Base-by-base conservation (phyloP, 805 yeast species). In the Priceomyces fermenticarens region DNA sequence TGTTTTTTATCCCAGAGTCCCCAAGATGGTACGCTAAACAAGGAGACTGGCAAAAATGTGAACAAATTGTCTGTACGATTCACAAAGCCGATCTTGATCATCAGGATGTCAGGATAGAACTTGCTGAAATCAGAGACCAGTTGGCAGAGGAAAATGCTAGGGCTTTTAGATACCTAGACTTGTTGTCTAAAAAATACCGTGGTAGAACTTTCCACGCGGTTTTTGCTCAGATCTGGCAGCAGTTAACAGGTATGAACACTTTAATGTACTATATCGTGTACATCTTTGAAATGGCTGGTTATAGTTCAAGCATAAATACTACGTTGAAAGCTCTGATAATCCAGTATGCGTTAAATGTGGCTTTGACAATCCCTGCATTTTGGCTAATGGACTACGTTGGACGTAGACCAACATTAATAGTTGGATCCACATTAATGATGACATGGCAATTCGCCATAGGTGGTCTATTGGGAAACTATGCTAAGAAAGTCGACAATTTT, bases 251-350 rank as follows among this genome's bases (percentile, higher is more conserved):
- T 45, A 75, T 78, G 73, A 81, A 81, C 54, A 81, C 78, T 44
- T 72, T 80, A 70, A 78, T 81, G 77, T 81, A 81, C 70, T 81
- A 80, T 52, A 76, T 81, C 44, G 83, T 80, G 27, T 72, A 77
- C 54, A 73, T 82, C 45, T 80, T 83, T 66, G 62, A 73, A 42
- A 77, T 80, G 81, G 82, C 82, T 14, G 85, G 85, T 28, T 67
- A 72, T 58, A 44, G 49, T n/a, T 77, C 78, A 30, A n/a, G n/a
- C n/a, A n/a, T n/a, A n/a, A 64, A 74, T 50, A 60, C 77, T n/a
- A 65, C 67, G 43, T 63, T 76, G 49, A 67, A 77, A 35, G 60
- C 82, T 2, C 73, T 80, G 23, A 25, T 25, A 11, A 70, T 80
- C 45, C 81, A 77, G 54, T 79, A 79, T 53, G 73, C 75, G 34